Evolutionary conservation across 306 rosid genomes (phyloP).

Genomic region (Sphenostylis stenocarpa): DNA sequence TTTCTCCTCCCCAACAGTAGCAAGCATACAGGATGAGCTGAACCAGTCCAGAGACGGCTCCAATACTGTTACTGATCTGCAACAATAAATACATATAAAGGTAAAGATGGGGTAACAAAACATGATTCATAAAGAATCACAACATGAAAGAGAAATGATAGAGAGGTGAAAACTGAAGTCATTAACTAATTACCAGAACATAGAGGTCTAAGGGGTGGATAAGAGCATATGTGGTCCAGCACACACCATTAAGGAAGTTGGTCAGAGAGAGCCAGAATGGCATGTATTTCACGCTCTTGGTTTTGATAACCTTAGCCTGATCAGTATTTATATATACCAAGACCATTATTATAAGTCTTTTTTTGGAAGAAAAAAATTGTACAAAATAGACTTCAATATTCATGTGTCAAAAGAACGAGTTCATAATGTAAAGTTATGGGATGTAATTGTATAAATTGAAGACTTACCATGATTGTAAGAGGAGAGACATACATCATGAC

Average conservation of each 20-base stretch:
- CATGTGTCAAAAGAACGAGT: not conserved
- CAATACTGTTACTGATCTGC: constrained; percentile 67
- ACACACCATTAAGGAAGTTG: constrained; percentile 55
- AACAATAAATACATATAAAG: not conserved
- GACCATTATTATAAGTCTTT: not conserved
- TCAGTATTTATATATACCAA: not conserved
- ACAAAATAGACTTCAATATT: not conserved
- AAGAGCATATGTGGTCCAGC: constrained; percentile 74
- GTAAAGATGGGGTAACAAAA: not conserved
- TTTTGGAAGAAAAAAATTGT: not conserved
- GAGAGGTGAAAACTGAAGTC: not conserved
- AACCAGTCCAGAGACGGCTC: constrained; percentile 46
- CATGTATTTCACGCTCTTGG: constrained; percentile 68
- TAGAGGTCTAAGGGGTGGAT: constrained; percentile 54
- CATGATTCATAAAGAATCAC: not conserved
- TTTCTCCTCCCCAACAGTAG: constrained; percentile 25
- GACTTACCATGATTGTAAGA: constrained; percentile 61
- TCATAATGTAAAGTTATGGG: not conserved
- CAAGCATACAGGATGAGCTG: constrained; percentile 52
- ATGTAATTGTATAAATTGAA: not conserved
- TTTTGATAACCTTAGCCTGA: constrained; percentile 57
- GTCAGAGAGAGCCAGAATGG: constrained; percentile 66
- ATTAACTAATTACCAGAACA: constrained; percentile 52
- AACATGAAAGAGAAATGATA: not conserved
- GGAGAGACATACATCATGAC: constrained; percentile 65